These are phyloP conservation scores for Anethum foeniculum DNA, from an alignment of 140 eudicot species.

Conservation along the genomic window DNA sequence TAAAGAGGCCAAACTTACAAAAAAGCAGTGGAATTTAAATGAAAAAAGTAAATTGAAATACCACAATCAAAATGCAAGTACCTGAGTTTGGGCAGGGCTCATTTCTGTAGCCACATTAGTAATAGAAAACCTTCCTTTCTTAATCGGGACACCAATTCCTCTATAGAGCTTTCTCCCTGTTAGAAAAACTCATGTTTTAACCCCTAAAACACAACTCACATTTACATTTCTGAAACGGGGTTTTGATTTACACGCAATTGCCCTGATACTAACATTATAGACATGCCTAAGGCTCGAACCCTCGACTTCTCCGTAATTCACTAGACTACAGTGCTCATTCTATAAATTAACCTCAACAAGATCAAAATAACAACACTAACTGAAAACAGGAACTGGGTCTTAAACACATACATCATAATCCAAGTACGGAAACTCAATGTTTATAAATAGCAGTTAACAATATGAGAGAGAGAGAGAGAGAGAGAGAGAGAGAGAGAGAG, in stretches of 20 bases:
- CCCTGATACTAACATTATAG: neutral
- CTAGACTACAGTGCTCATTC: neutral
- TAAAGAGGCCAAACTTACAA: neutral
- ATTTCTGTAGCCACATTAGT: conserved; percentile 86
- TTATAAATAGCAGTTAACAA: neutral
- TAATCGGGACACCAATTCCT: conserved; percentile 51
- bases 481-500: neutral
- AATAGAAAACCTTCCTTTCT: conserved; percentile 59
- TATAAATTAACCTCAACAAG: neutral
- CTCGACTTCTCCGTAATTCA: neutral
- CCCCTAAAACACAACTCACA: neutral
- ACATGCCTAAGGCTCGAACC: neutral
- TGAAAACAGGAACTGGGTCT: neutral
- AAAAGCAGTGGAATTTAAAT: neutral
- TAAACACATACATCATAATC: neutral
- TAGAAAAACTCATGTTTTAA: conserved; percentile 20
- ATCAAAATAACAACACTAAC: neutral
- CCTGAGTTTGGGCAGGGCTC: conserved; percentile 77
- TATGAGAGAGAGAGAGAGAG: neutral
- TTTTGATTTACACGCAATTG: neutral
- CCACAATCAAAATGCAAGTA: conserved; percentile 13
- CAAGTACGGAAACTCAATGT: neutral
- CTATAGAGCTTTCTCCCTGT: conserved; percentile 61
- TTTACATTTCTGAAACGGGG: neutral
- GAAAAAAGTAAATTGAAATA: neutral